Base-by-base conservation (phyloP, 176 grass and related monocot species). In the Poa annua region DNA sequence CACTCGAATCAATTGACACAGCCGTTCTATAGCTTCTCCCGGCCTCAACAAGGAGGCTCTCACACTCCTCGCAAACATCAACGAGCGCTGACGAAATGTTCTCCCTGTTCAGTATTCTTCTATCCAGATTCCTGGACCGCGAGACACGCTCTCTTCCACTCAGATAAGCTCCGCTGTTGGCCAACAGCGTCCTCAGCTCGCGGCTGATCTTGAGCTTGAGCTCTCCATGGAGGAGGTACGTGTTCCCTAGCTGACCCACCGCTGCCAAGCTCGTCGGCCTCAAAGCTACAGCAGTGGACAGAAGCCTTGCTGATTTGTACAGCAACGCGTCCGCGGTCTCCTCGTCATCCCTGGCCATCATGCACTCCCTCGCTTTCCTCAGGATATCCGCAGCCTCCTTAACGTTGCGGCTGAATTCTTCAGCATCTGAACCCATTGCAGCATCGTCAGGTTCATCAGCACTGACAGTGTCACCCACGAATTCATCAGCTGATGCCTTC, bases 191-290 rank as follows among this genome's bases (percentile, higher is more conserved):
- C 81, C 96, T 95, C 66, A 98, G 87, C 82, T 98, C 90, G 0
- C 87, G 90, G 82, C 96, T 98, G 53, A 95, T 83, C 90, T 95
- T 95, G 72, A 98, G 86, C 78, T 95, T 95, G 55, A 98, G 96
- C 83, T 98, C 96, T 65, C 96, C 96, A 35, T 95, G 92, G 59
- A 98, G 91, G 56, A 98, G 91, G 85, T 88, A 95, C 0, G 88
- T 83, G 26, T 98, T 98, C 10, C 92, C 96, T 60, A 98, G 85
- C 81, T 98, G 96, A 80, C 92, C 96, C n/a, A 98, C 83, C 20
- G 90, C 96, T 16, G 81, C 74, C 71, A 98, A 79, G 69, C 96
- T 95, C 25, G 80, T 69, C 41, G 96, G 96, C 75, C 75, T 91
- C 79, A 93, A 82, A 71, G 88, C 83, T 36, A 90, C 92, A 42